Percentiles rank a stretch among this genome's conserved stretches.
Conservation (phyloP, 140 eudicot genomes). For the Flaveria floridana region DNA sequence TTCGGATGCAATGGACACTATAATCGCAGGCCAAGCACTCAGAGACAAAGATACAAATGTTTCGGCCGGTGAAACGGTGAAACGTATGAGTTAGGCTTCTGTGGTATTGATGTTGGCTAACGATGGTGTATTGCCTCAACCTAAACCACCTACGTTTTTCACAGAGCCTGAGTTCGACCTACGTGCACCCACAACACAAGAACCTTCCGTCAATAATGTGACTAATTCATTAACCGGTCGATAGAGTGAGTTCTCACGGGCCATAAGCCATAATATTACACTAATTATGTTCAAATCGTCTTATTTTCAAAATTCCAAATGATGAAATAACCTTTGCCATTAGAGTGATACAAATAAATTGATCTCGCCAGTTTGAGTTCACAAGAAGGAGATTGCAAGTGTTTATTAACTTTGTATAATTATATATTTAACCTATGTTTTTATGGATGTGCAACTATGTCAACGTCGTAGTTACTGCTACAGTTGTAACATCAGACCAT, state of each 20-base stretch:
- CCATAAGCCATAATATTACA: not conserved
- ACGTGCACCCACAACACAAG: not conserved
- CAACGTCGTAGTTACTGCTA: too few relatives aligned
- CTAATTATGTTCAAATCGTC: not conserved
- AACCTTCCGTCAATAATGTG: not conserved
- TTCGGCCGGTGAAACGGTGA: slow-evolving; percentile 23
- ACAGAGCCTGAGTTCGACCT: not conserved
- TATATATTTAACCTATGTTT: not conserved
- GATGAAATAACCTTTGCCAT: not conserved
- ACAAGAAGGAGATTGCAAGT: not conserved
- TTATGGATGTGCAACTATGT: too few relatives aligned
- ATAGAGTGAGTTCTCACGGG: slow-evolving; percentile 12
- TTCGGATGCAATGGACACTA: slow-evolving; percentile 23
- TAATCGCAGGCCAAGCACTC: slow-evolving; percentile 6
- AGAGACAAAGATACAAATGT: slow-evolving; percentile 27
- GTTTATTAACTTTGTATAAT: not conserved
- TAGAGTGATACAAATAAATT: not conserved
- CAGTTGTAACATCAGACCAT: too few relatives aligned
- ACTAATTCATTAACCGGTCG: slow-evolving; percentile 21
- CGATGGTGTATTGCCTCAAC: slow-evolving; percentile 23
- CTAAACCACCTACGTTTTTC: slow-evolving; percentile 23
- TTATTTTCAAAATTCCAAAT: not conserved
- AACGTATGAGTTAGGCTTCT: slow-evolving; percentile 19
- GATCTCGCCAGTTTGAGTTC: not conserved
- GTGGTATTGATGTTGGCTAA: slow-evolving; percentile 23